phyloP scores from a whole-genome alignment of 805 yeast species.

The Helenozyma baotianmanensis region DNA sequence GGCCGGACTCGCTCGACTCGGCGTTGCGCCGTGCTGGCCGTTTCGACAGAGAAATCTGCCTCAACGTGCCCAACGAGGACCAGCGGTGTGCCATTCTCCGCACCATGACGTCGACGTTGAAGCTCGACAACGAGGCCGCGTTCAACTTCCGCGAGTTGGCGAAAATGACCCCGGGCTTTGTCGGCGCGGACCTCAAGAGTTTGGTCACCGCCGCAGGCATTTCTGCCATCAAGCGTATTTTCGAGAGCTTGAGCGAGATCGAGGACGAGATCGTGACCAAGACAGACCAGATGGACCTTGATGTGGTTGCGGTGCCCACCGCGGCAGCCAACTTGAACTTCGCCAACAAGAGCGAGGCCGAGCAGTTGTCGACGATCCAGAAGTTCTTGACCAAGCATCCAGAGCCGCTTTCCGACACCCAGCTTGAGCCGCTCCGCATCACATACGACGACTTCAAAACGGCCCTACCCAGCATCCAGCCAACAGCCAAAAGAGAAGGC shows the following conservation, averaged over 20 bases:
- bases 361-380: slow-evolving; percentile 60
- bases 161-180: slow-evolving; percentile 93
- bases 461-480: slow-evolving; percentile 92
- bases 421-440: slow-evolving; percentile 71
- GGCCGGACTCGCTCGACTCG: slow-evolving; percentile 93
- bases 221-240: slow-evolving; percentile 87
- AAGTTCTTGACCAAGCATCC: slow-evolving; percentile 72
- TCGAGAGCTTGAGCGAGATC: slow-evolving; percentile 49
- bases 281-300: slow-evolving; percentile 32
- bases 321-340: slow-evolving; percentile 13
- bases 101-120: slow-evolving; percentile 65
- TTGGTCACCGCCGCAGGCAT: slow-evolving; percentile 94
- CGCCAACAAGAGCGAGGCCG: slow-evolving; percentile 29
- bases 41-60: slow-evolving; percentile 89
- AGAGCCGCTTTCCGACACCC: slow-evolving; percentile 68
- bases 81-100: slow-evolving; percentile 72
- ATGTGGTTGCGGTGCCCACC: slow-evolving; percentile 8
- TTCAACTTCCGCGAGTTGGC: slow-evolving; percentile 74
- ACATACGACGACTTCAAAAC: slow-evolving; percentile 72
- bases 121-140: slow-evolving; percentile 48
- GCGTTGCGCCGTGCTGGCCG: slow-evolving; percentile 96
- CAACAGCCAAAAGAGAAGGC: slow-evolving; percentile 97
- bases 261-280: slow-evolving; percentile 25
- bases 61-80: slow-evolving; percentile 89
- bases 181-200: slow-evolving; percentile 95